These are phyloP conservation scores for Ophiostoma sp. DNA, from an alignment of 2,329 filamentous ascomycete species.

Conservation along the genomic window DNA sequence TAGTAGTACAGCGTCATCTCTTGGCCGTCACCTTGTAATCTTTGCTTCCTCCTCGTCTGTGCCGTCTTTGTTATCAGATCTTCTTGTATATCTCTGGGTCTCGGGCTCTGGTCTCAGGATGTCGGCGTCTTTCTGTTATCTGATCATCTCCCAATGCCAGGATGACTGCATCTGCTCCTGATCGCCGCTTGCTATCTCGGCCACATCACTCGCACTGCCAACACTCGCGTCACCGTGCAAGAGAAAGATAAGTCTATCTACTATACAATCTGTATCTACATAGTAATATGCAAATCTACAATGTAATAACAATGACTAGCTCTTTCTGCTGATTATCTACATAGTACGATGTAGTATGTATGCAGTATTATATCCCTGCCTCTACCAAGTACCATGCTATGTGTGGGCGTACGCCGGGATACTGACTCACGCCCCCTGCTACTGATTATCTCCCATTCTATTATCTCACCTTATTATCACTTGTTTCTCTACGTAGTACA, in stretches of 20 bases:
- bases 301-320: neutral
- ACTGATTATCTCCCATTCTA: conserved; percentile 5
- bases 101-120: neutral
- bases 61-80: neutral
- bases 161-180: neutral
- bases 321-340: neutral
- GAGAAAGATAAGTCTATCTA: too few relatives aligned
- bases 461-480: conserved; percentile 4
- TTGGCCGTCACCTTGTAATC: conserved; percentile 5
- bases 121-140: neutral
- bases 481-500: neutral
- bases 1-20: neutral
- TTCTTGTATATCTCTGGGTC: neutral
- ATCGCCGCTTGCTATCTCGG: neutral
- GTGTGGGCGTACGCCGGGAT: too few relatives aligned
- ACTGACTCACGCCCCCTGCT: conserved; percentile 4
- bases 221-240: neutral
- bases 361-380: too few relatives aligned
- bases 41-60: neutral
- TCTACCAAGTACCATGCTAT: too few relatives aligned
- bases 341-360: too few relatives aligned
- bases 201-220: neutral
- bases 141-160: neutral
- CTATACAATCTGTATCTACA: too few relatives aligned
- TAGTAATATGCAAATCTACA: too few relatives aligned